Evolutionary conservation across 192 early-diverging fungal genomes (phyloP).

Genomic region (Coemansia sp.): DNA sequence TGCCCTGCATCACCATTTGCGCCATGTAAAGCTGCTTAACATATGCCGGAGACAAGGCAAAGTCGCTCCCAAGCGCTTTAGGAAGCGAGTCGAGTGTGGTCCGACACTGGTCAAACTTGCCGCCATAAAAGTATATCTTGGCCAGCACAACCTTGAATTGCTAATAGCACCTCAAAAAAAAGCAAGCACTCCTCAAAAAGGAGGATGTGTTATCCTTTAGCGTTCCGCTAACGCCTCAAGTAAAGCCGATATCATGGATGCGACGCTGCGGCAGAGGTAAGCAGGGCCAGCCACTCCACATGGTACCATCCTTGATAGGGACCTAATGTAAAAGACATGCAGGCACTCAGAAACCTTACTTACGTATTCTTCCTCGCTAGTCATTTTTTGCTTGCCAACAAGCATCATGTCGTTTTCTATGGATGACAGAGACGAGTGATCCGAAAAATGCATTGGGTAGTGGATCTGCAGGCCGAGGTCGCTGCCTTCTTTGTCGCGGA

Average conservation of each 20-base stretch:
- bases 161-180: background rate
- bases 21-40: constrained; percentile 56
- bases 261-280: too few relatives aligned
- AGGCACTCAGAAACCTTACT: too few relatives aligned
- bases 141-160: constrained; percentile 55
- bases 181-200: background rate
- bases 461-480: constrained; percentile 5
- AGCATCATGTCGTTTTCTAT: constrained; percentile 23
- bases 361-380: constrained; percentile 28
- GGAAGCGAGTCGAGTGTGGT: constrained; percentile 21
- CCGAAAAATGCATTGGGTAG: constrained; percentile 38
- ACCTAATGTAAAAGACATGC: too few relatives aligned
- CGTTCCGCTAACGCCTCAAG: too few relatives aligned
- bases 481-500: background rate
- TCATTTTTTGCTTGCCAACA: constrained; percentile 21
- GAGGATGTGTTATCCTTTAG: too few relatives aligned
- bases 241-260: too few relatives aligned
- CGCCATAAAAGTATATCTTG: constrained; percentile 55
- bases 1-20: constrained; percentile 57
- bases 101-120: constrained; percentile 46
- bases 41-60: constrained; percentile 56
- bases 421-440: constrained; percentile 11
- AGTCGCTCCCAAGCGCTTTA: constrained; percentile 27
- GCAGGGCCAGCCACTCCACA: too few relatives aligned
- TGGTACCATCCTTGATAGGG: too few relatives aligned